These are phyloP conservation scores for Leptographium galeiforme DNA, from an alignment of 2,329 filamentous ascomycete species.

Conservation along the genomic window DNA sequence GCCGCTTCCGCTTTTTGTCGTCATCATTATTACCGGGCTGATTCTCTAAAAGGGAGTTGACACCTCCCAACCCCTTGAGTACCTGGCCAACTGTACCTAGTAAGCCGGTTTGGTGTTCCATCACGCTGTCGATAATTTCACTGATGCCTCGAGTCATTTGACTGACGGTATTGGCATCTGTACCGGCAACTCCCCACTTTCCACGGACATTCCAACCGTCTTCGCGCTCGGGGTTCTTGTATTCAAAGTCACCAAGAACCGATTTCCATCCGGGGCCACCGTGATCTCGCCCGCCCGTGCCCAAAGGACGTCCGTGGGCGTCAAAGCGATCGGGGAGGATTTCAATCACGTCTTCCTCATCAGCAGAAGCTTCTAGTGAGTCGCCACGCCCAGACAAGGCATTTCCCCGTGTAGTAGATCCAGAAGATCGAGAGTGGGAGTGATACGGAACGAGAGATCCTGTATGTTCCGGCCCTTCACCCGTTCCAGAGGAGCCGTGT, in stretches of 20 bases:
- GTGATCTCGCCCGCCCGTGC: slow-evolving; percentile 8
- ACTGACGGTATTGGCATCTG: slow-evolving; percentile 28
- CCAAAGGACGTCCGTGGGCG: slow-evolving; percentile 25
- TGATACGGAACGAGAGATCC: slow-evolving; percentile 9
- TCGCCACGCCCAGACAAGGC: slow-evolving; percentile 18
- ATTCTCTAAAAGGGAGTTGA: slow-evolving; percentile 7
- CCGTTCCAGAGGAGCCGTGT: no score
- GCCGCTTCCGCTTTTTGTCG: slow-evolving; percentile 10
- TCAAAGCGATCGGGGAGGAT: slow-evolving; percentile 35
- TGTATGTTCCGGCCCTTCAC: background rate
- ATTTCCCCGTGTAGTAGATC: slow-evolving; percentile 21
- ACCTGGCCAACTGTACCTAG: slow-evolving; percentile 17
- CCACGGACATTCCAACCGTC: slow-evolving; percentile 25
- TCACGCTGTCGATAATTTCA: slow-evolving; percentile 18
- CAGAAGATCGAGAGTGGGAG: slow-evolving; percentile 8
- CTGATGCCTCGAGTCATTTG: slow-evolving; percentile 15
- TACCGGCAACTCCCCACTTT: slow-evolving; percentile 31
- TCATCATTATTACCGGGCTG: background rate
- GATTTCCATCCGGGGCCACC: slow-evolving; percentile 17
- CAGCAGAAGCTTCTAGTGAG: slow-evolving; percentile 16
- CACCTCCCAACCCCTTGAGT: slow-evolving; percentile 9
- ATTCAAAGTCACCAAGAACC: slow-evolving; percentile 29
- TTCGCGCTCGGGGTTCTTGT: slow-evolving; percentile 14
- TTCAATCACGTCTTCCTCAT: slow-evolving; percentile 27
- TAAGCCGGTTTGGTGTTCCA: slow-evolving; percentile 12